Conservation (phyloP, 345 rosid genomes). For the Eucalyptus erythrocorys region DNA sequence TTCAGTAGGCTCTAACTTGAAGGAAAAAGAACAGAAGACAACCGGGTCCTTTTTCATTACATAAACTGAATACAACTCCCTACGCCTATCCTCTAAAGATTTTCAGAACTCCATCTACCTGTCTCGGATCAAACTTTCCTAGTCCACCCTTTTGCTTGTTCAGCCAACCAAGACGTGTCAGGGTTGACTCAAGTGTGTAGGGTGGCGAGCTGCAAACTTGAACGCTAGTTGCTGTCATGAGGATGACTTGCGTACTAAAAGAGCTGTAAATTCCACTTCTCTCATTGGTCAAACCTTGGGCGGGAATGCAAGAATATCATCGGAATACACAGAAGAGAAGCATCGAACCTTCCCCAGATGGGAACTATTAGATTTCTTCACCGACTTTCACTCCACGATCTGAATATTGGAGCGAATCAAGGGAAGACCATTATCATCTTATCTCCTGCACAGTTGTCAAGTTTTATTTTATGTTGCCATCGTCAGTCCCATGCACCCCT, state of each 20-base stretch:
- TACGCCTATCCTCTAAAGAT: neutral
- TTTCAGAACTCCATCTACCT: neutral
- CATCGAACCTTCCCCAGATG: neutral
- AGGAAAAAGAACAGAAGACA: neutral
- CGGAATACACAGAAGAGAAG: neutral
- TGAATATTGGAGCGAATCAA: neutral
- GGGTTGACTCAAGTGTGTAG: neutral
- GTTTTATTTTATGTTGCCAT: neutral
- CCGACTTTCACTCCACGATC: neutral
- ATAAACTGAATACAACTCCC: neutral
- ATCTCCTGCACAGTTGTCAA: neutral
- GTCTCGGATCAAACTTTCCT: neutral
- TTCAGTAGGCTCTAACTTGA: neutral
- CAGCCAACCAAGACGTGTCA: neutral
- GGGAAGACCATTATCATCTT: neutral
- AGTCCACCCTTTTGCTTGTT: neutral
- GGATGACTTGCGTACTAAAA: neutral
- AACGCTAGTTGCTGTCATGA: neutral
- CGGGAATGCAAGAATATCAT: neutral
- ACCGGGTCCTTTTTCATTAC: neutral
- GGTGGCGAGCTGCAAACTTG: neutral
- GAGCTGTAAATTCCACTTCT: neutral
- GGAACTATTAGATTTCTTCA: neutral
- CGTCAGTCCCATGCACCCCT: neutral
- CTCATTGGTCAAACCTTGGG: neutral